A percentile compares a stretch with the other conserved stretches of the same genome.
Conservation (phyloP, 495 filamentous ascomycete genomes). For the Choiromyces venosus region DNA sequence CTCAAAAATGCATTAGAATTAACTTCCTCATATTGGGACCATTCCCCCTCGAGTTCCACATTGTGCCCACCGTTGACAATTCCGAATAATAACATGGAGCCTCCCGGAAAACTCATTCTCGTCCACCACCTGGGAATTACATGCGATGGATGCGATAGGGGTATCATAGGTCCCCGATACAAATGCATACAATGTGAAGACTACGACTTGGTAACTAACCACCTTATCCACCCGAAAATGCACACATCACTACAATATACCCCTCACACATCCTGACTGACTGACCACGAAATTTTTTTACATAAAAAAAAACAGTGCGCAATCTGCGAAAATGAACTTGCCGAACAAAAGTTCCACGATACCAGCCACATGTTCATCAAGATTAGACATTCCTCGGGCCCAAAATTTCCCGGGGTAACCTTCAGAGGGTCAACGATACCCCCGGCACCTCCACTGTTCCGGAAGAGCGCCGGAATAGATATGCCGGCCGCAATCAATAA, state of each 20-base stretch:
- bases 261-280: background rate
- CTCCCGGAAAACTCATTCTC: background rate
- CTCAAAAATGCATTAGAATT: background rate
- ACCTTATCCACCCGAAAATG: background rate
- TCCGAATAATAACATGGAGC: background rate
- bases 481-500: background rate
- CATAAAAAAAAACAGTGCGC: background rate
- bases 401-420: background rate
- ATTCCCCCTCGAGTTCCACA: background rate
- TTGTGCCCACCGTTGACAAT: background rate
- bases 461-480: background rate
- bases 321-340: background rate
- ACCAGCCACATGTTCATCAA: conserved; percentile 4
- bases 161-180: background rate
- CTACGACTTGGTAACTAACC: conserved; percentile 4
- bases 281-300: background rate
- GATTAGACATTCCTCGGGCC: background rate
- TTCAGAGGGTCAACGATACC: background rate
- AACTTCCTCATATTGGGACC: too few species aligned
- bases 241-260: background rate
- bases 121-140: background rate
- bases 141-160: background rate
- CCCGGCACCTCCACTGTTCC: background rate
- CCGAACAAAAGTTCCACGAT: conserved; percentile 3
- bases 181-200: background rate